A percentile compares a stretch with the other conserved stretches of the same genome.
phyloP scores from a whole-genome alignment of 169 alveolate species.

The Plasmodium vivax region DNA sequence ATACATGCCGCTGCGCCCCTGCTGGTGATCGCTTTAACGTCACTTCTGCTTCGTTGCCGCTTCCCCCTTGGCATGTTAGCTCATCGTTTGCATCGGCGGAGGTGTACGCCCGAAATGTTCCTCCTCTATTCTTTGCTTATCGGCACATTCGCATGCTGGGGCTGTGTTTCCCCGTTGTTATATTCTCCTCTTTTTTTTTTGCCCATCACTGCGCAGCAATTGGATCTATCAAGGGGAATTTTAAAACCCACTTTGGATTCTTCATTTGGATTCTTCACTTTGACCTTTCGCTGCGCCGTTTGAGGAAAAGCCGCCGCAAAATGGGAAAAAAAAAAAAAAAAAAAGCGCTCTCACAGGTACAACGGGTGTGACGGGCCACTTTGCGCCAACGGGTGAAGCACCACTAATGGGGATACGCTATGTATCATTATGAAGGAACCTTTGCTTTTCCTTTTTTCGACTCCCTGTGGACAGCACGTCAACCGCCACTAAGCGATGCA shows the following conservation, averaged over 20 bases:
- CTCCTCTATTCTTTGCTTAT: not conserved
- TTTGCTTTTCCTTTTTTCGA: not conserved
- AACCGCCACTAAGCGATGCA: not conserved
- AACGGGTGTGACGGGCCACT: not conserved
- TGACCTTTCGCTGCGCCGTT: not conserved
- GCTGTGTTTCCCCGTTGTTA: not conserved
- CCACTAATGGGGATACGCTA: not conserved
- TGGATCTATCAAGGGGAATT: not conserved
- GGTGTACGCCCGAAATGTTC: not conserved
- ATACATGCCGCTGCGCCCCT: not conserved
- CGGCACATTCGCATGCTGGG: not conserved
- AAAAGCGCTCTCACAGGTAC: not conserved
- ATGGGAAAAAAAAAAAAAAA: too few species aligned
- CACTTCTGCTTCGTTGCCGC: not conserved
- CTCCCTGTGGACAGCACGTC: not conserved
- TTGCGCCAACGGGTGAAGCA: not conserved
- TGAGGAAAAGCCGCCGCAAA: not conserved
- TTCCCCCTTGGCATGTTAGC: not conserved
- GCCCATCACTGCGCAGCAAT: not conserved
- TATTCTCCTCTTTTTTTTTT: not conserved
- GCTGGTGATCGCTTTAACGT: not conserved
- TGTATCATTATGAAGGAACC: not conserved
- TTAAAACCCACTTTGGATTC: not conserved
- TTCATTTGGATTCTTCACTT: not conserved
- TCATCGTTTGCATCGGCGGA: not conserved